Evolutionary conservation across 2,329 filamentous ascomycete genomes (phyloP).

Genomic region (Pseudogymnoascus pannorum): DNA sequence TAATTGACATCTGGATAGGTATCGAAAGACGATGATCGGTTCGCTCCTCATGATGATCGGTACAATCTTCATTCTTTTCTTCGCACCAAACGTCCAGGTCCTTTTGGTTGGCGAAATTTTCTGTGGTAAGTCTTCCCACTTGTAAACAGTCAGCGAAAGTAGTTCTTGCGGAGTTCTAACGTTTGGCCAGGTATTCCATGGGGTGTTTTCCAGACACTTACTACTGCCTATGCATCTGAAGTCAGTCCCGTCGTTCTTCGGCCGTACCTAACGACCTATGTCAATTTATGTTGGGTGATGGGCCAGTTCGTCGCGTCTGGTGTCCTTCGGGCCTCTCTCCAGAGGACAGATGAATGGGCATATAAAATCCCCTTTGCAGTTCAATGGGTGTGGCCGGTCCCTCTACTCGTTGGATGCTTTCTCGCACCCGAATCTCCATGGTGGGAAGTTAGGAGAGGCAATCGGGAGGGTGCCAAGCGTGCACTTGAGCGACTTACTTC

Average conservation of each 20-base stretch:
- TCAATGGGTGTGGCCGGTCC: slow-evolving; percentile 41
- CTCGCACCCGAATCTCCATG: slow-evolving; percentile 11
- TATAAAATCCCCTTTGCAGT: slow-evolving; percentile 40
- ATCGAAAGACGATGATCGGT: slow-evolving; percentile 39
- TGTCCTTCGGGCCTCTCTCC: slow-evolving; percentile 36
- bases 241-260: slow-evolving; percentile 44
- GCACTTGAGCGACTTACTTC: slow-evolving; percentile 35
- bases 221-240: slow-evolving; percentile 31
- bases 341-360: slow-evolving; percentile 37
- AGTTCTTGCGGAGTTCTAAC: not conserved
- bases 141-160: slow-evolving; percentile 36
- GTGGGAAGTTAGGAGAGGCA: slow-evolving; percentile 38
- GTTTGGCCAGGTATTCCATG: slow-evolving; percentile 33
- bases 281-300: slow-evolving; percentile 43
- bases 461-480: slow-evolving; percentile 37
- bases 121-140: slow-evolving; percentile 34
- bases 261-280: slow-evolving; percentile 44
- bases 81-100: slow-evolving; percentile 38
- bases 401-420: slow-evolving; percentile 20
- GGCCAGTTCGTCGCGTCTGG: slow-evolving; percentile 40
- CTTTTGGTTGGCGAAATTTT: slow-evolving; percentile 41
- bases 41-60: slow-evolving; percentile 36
- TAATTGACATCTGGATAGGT: slow-evolving; percentile 31
- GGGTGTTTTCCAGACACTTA: slow-evolving; percentile 40
- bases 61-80: slow-evolving; percentile 45